phyloP scores from a whole-genome alignment of 2,329 filamentous ascomycete species.

The Penicillium capsulatum region DNA sequence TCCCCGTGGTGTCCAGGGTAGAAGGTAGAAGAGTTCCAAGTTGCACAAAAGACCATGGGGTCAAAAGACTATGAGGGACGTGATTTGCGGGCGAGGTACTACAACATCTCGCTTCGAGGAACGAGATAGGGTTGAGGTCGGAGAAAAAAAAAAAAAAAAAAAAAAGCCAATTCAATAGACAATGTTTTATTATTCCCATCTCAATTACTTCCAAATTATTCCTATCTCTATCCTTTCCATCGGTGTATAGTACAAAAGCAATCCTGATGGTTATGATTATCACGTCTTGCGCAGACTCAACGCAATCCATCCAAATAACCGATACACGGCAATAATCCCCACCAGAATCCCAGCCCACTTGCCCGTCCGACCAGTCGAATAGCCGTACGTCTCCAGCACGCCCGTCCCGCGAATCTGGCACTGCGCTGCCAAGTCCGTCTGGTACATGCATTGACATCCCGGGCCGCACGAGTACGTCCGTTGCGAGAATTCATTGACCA shows the following conservation, averaged over 20 bases:
- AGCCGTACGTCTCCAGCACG: constrained; percentile 67
- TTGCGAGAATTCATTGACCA: constrained; percentile 76
- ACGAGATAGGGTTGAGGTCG: not conserved
- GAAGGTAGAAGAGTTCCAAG: no score
- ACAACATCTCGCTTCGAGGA: not conserved
- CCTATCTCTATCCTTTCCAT: no score
- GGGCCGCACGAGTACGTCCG: constrained; percentile 60
- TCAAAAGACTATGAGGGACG: no score
- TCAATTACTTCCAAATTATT: no score
- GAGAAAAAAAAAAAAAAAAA: no score
- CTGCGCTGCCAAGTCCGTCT: constrained; percentile 56
- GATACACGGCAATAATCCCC: constrained; percentile 69
- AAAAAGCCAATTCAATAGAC: not conserved
- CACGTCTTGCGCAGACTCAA: constrained; percentile 33
- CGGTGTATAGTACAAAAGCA: no score
- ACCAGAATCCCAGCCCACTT: constrained; percentile 75
- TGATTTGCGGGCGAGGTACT: constrained; percentile 1
- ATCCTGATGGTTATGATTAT: no score
- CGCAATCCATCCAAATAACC: constrained; percentile 63
- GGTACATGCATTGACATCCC: constrained; percentile 67
- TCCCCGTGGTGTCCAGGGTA: no score
- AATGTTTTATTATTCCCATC: no score
- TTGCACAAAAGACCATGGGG: no score
- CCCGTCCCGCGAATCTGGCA: constrained; percentile 68
- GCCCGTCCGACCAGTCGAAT: constrained; percentile 58